Base-by-base conservation (phyloP, 2,329 filamentous ascomycete genomes). In the Beauveria medogensis region DNA sequence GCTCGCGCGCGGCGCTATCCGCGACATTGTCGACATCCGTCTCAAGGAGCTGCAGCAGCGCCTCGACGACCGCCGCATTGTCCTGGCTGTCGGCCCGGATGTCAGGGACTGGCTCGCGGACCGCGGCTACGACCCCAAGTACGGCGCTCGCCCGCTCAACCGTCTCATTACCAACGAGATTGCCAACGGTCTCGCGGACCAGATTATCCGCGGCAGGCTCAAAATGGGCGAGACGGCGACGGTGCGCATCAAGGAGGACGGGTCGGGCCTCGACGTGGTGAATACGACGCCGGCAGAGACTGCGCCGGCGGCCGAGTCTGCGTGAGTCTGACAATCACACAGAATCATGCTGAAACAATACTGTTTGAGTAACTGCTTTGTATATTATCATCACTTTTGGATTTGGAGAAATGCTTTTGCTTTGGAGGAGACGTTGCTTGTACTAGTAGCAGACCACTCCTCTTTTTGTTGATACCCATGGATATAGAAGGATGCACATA, bases 21-120 rank as follows among this genome's bases (percentile, higher is more conserved):
- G 91, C 34, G 92, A 96, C 69, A 97, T 97, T 65, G 92, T 97
- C 54, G 91, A 97, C 69, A 97, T 97, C 65, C 85, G 94, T 37
- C 80, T 97, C 53, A 83, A 81, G 63, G 94, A 97, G 75, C 80
- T 97, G 8, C 92, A 97, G 73, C 77, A 78, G 57, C 85, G 92
- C 46, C 84, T 97, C 1, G 88, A 94, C 64, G 92, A 97, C 68
- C 85, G 91, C 55, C 85, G 94, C 59, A 96, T 97, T 72, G 82
- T 77, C 0, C 80, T 99, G 4, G 74, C 85, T 12, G 89, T 95
- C 3, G 80, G 86, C 12, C 77, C 86, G 51, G 79, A 88, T 3
- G 90, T 92, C 47, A 90, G 89, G 69, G 81, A 88, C 64, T 97
- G 92, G 92, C 84, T 97, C 6, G 92, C 91, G 46, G 89, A 94